phyloP scores from a whole-genome alignment of 163 green algal species.

The Scenedesmus sp. region DNA sequence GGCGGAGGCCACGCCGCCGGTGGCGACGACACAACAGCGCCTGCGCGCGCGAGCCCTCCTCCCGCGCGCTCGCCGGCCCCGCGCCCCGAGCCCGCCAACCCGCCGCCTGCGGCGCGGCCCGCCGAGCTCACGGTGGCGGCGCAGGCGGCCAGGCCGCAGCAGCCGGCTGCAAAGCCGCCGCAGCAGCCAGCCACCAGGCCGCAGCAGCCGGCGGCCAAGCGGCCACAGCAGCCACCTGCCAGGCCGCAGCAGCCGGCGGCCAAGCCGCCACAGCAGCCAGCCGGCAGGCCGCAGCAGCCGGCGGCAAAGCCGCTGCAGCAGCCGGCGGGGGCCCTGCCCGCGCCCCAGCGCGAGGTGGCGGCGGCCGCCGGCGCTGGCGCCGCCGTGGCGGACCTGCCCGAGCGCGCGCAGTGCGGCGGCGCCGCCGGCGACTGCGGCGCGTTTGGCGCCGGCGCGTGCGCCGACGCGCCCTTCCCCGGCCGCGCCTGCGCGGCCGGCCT shows the following conservation, averaged over 20 bases:
- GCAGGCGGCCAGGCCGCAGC: neutral
- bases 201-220: neutral
- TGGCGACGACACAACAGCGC: neutral
- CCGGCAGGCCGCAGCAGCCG: neutral
- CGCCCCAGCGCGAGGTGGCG: neutral
- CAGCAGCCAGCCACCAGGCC: neutral
- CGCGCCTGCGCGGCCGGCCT: neutral
- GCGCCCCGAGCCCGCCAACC: neutral
- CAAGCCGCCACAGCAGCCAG: neutral
- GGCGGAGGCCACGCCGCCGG: neutral
- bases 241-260: neutral
- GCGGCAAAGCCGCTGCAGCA: neutral
- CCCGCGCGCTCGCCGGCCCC: neutral
- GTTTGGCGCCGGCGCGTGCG: neutral
- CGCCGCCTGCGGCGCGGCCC: neutral
- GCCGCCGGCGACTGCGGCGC: neutral
- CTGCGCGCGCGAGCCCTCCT: neutral
- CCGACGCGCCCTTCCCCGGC: neutral
- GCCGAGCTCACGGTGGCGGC: neutral
- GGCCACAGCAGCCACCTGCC: neutral
- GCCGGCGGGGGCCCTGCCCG: neutral
- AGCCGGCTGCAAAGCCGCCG: neutral
- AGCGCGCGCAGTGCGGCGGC: constrained; percentile 5
- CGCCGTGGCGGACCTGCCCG: neutral
- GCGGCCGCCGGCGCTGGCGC: neutral